phyloP scores from a whole-genome alignment of 78 protist genomes.

The Dictyostelium intermedium region DNA sequence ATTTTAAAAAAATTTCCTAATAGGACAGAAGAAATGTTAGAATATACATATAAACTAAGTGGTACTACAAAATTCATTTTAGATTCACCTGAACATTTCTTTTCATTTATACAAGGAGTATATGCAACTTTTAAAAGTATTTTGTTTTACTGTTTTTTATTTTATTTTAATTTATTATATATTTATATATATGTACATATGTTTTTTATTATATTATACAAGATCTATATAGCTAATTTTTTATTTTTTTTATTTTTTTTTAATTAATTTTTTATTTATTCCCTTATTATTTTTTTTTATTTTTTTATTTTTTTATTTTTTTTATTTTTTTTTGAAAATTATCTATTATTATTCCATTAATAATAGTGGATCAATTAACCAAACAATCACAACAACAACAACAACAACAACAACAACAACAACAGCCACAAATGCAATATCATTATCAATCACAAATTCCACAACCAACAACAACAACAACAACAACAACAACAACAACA shows the following conservation, averaged over 20 bases:
- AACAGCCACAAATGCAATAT: background rate
- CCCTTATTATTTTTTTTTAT: too few relatives aligned
- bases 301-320: too few relatives aligned
- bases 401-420: background rate
- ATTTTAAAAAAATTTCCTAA: constrained; percentile 43
- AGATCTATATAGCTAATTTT: background rate
- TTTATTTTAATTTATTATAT: too few relatives aligned
- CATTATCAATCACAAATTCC: background rate
- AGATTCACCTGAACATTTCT: background rate
- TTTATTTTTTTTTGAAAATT: too few relatives aligned
- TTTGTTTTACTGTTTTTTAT: background rate
- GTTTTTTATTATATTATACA: background rate
- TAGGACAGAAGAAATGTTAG: constrained; percentile 54
- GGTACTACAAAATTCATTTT: background rate
- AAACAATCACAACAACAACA: background rate
- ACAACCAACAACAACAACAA: background rate
- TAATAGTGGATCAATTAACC: background rate
- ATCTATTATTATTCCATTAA: background rate
- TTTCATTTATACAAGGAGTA: background rate
- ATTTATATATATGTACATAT: too few relatives aligned
- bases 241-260: background rate
- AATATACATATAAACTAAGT: constrained; percentile 7
- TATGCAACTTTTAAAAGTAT: background rate
- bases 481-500: background rate
- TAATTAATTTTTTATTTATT: background rate